Evolutionary conservation across 2,329 filamentous ascomycete genomes (phyloP).

Genomic region (Penicillium brevicompactum): DNA sequence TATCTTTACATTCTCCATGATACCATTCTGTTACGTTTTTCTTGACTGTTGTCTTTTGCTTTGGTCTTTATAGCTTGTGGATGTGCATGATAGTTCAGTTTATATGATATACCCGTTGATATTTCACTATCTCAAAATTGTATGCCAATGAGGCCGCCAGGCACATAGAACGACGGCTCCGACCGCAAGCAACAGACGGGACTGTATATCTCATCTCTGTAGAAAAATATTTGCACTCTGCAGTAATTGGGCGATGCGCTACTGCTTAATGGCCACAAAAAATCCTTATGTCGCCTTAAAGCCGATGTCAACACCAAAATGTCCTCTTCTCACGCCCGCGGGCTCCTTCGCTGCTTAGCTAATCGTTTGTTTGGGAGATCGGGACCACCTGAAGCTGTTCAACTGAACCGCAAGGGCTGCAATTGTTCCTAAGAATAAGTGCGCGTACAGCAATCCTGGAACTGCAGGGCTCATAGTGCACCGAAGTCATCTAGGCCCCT

Average conservation of each 20-base stretch:
- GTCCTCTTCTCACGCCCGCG: too few relatives aligned
- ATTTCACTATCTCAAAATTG: background rate
- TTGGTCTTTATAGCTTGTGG: background rate
- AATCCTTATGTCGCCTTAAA: too few relatives aligned
- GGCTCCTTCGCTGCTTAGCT: constrained; percentile 1
- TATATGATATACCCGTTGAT: background rate
- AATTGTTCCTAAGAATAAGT: background rate
- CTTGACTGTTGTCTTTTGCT: background rate
- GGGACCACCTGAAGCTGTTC: background rate
- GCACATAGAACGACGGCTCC: too few relatives aligned
- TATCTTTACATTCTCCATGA: constrained; percentile 14
- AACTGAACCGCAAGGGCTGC: background rate
- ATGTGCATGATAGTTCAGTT: background rate
- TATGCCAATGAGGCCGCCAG: background rate
- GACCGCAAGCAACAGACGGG: too few relatives aligned
- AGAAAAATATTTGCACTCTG: too few relatives aligned
- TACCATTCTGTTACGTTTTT: constrained; percentile 23
- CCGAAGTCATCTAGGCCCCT: background rate
- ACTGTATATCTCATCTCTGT: too few relatives aligned
- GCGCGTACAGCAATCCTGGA: background rate
- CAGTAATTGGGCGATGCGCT: too few relatives aligned
- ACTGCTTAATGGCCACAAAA: too few relatives aligned
- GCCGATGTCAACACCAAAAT: too few relatives aligned
- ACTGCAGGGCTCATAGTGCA: background rate
- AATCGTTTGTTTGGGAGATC: constrained; percentile 8